phyloP scores from a whole-genome alignment of 305 asterid species.

The Petunia hybrid region DNA sequence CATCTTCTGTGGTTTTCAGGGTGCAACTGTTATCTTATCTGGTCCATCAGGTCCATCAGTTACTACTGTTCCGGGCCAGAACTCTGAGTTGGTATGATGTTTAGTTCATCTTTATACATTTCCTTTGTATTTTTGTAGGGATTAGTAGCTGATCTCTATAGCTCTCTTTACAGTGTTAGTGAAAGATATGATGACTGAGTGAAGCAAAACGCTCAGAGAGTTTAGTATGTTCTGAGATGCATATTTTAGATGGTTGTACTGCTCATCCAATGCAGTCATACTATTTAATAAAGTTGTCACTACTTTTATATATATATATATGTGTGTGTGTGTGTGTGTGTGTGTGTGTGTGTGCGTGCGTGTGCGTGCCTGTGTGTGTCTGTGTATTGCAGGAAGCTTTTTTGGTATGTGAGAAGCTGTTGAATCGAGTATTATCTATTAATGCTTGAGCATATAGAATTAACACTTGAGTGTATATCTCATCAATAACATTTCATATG shows the following conservation, averaged over 20 bases:
- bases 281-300: not conserved
- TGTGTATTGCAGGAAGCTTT: constrained; percentile 1
- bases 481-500: not conserved
- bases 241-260: constrained; percentile 1
- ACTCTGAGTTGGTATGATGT: constrained; percentile 86
- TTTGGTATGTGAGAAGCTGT: not conserved
- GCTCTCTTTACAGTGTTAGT: not conserved
- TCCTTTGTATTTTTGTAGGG: not conserved
- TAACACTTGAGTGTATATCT: not conserved
- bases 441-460: not conserved
- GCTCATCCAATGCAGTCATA: not conserved
- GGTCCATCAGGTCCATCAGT: constrained; percentile 97
- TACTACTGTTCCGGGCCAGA: constrained; percentile 81
- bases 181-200: constrained; percentile 28
- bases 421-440: not conserved
- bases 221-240: constrained; percentile 24
- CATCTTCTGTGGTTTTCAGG: constrained; percentile 57
- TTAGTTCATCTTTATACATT: constrained; percentile 24
- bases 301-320: not conserved
- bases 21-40: constrained; percentile 91
- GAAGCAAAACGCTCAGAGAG: constrained; percentile 24
- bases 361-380: too few species aligned
- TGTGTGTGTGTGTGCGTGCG: too few species aligned
- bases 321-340: too few species aligned
- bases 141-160: constrained; percentile 13